These are phyloP conservation scores for Biscogniauxia mediterranea DNA, from an alignment of 2,329 filamentous ascomycete species.

Conservation along the genomic window DNA sequence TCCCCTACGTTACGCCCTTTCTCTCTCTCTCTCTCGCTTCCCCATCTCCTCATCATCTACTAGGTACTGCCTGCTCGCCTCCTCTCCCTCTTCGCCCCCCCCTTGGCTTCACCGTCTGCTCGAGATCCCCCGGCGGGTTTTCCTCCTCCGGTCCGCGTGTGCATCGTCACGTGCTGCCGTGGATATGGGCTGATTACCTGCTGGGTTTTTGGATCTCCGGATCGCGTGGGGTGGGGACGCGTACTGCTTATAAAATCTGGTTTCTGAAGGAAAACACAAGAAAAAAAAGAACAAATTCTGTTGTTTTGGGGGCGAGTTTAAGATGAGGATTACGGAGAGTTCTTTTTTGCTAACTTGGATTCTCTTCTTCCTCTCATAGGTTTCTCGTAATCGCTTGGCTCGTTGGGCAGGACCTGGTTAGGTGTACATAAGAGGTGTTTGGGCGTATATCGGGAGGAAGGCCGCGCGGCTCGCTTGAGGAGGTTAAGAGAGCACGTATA, in stretches of 20 bases:
- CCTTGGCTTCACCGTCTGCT: constrained; percentile 21
- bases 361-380: background rate
- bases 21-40: background rate
- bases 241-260: constrained; percentile 34
- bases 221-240: constrained; percentile 33
- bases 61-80: background rate
- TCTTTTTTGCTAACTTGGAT: background rate
- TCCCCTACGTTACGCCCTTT: no score
- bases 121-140: constrained; percentile 7
- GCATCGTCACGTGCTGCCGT: constrained; percentile 37
- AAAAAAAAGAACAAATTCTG: constrained; percentile 12
- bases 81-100: constrained; percentile 2
- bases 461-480: no score
- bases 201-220: constrained; percentile 9
- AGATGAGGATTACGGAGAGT: background rate
- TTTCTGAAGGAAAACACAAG: constrained; percentile 30
- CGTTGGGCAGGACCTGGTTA: background rate
- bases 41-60: background rate
- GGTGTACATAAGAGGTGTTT: background rate
- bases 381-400: constrained; percentile 1
- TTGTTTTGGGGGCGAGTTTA: constrained; percentile 19
- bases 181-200: constrained; percentile 10
- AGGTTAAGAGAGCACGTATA: no score
- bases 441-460: background rate
- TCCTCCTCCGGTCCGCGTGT: constrained; percentile 27